Conservation (phyloP, 164 flowering plant species). For the Hamamelis virginiana region DNA sequence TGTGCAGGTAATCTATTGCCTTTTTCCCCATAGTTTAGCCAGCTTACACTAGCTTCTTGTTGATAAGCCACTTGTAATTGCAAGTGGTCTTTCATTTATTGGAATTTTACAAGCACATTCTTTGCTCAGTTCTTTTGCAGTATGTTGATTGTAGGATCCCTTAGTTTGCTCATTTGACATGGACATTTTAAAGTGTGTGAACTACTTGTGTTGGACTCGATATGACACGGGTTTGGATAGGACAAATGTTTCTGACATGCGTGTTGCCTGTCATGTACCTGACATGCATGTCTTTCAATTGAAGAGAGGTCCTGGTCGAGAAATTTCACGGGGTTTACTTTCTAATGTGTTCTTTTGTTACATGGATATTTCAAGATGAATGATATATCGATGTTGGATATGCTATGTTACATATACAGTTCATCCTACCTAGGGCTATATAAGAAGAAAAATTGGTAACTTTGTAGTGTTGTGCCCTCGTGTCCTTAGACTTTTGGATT, state of each 20-base stretch:
- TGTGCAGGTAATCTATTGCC: constrained; percentile 73
- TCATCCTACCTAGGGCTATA: not conserved
- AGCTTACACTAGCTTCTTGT: constrained; percentile 1
- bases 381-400: not conserved
- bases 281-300: too few species aligned
- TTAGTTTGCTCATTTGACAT: not conserved
- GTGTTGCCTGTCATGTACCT: too few species aligned
- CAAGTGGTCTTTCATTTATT: not conserved
- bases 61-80: not conserved
- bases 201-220: too few species aligned
- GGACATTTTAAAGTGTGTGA: too few species aligned
- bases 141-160: not conserved
- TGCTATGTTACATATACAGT: too few species aligned
- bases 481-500: too few species aligned
- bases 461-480: too few species aligned
- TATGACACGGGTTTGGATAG: too few species aligned
- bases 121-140: not conserved
- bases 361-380: not conserved
- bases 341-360: not conserved
- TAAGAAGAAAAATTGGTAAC: not conserved
- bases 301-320: too few species aligned
- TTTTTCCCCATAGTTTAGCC: not conserved
- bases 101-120: not conserved
- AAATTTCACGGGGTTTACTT: too few species aligned
- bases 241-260: too few species aligned